Base-by-base conservation (phyloP, 2,329 filamentous ascomycete genomes). In the Stagonosporopsis chrysanthemi region DNA sequence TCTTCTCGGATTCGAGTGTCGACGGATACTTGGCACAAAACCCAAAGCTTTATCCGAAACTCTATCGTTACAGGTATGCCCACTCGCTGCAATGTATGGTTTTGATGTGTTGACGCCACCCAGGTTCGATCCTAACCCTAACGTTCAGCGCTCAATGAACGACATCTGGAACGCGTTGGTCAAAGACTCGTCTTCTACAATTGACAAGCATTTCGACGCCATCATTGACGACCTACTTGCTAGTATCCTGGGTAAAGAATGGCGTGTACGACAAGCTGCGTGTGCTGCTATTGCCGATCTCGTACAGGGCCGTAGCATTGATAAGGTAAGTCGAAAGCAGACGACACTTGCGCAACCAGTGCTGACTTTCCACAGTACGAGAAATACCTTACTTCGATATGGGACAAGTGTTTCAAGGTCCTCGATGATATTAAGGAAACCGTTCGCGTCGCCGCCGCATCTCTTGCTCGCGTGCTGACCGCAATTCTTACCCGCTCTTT, bases 151-250 rank as follows among this genome's bases (percentile, higher is more conserved):
- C 44, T 97, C 94, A 0, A 99, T 99, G 95, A 93, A 96, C 55
- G 92, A 96, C 61, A 98, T 99, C 64, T 99, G 95, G 95, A 93
- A 90, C 68, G 89, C 94, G 0, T 80, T 99, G n/a, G 92, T 98
- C 51, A 96, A 96, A 71, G 92, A 98, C 66, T 86, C 91, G 1
- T 88, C 86, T 17, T 82, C 84, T 0, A 90, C 90, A 0, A 85
- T 98, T 40, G 88, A 95, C 62, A 81, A 83, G 17, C 85, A 98
- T 75, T 97, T 98, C 70, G 90, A 96, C 63, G 86, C 86, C 8
- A 98, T 99, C 67, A 89, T 99, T 81, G 83, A 88, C 9, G 95
- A 99, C 72, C 80, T 98, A 6, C 81, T 99, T 29, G 88, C 88
- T 65, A 96, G 90, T 70, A 90, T 98, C 39, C 77, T 98, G 5